Evolutionary conservation across 495 filamentous ascomycete species (phyloP).

Genomic region (Tuber calosporum): DNA sequence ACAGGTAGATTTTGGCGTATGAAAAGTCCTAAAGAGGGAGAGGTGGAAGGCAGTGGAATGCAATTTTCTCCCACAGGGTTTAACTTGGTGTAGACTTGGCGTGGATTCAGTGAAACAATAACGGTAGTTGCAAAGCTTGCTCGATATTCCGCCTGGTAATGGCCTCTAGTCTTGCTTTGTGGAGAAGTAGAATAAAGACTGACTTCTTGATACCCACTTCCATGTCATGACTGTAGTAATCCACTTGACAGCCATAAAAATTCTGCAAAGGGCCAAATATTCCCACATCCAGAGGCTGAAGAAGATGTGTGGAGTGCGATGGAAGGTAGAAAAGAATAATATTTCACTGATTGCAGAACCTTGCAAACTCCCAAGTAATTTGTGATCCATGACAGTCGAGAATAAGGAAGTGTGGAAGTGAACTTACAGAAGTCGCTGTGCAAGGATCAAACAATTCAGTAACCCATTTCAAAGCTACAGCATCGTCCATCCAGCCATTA

Average conservation of each 20-base stretch:
- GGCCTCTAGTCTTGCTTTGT: no score
- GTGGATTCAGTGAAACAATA: no score
- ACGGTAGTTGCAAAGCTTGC: no score
- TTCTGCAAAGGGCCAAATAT: neutral
- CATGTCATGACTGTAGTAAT: no score
- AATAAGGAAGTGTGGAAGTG: constrained; percentile 3
- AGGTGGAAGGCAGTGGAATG: neutral
- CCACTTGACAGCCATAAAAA: neutral
- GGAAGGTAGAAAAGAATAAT: constrained; percentile 3
- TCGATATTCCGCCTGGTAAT: no score
- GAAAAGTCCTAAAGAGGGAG: neutral
- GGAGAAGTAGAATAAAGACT: no score
- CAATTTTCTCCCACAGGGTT: neutral
- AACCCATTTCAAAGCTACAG: constrained; percentile 4
- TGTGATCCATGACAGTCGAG: constrained; percentile 16
- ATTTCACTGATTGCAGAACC: neutral
- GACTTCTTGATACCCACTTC: no score
- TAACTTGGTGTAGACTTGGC: neutral
- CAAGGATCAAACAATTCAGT: constrained; percentile 14
- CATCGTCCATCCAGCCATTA: constrained; percentile 12
- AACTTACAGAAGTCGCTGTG: neutral
- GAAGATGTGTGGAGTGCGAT: constrained; percentile 4
- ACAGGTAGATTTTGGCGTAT: neutral
- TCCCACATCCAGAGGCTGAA: constrained; percentile 6
- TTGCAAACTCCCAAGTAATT: constrained; percentile 2